phyloP scores from a whole-genome alignment of 768 basidiomycete genomes.

The Tylopilus cervinicoccineus region DNA sequence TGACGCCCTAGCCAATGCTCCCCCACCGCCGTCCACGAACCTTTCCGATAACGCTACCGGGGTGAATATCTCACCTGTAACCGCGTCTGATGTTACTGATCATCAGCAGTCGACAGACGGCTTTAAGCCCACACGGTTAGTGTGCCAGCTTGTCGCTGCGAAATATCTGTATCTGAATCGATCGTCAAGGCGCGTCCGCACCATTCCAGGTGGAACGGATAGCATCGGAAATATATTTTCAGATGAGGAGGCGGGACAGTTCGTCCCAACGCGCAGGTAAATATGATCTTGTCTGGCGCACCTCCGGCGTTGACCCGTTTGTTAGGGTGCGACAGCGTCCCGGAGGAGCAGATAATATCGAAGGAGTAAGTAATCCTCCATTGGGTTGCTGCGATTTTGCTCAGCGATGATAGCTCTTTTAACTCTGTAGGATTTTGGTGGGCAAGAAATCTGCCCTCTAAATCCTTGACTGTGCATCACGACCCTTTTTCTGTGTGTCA shows the following conservation, averaged over 20 bases:
- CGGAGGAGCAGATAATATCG: constrained; percentile 62
- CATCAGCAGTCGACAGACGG: background rate
- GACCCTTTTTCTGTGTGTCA: no score
- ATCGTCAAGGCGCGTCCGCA: constrained; percentile 32
- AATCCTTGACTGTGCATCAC: no score
- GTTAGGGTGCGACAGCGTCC: constrained; percentile 63
- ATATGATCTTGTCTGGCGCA: constrained; percentile 2
- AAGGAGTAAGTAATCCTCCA: constrained; percentile 28
- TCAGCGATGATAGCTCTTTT: constrained; percentile 28
- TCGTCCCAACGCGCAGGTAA: constrained; percentile 69
- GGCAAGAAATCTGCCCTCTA: constrained; percentile 1
- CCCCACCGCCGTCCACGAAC: constrained; percentile 29
- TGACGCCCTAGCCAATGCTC: constrained; percentile 59
- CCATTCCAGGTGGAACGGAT: constrained; percentile 27
- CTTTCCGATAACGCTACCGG: background rate
- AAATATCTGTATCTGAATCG: constrained; percentile 1
- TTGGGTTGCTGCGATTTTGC: background rate
- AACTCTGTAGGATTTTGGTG: background rate
- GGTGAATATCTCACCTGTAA: background rate
- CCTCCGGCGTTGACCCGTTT: background rate
- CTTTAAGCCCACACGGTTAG: constrained; percentile 49
- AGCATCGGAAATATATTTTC: constrained; percentile 43
- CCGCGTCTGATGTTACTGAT: background rate
- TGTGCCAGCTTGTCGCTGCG: constrained; percentile 10
- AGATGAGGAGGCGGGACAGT: constrained; percentile 39